Evolutionary conservation across 495 filamentous ascomycete species (phyloP).

Genomic region (Staphylotrichum tortipilum): DNA sequence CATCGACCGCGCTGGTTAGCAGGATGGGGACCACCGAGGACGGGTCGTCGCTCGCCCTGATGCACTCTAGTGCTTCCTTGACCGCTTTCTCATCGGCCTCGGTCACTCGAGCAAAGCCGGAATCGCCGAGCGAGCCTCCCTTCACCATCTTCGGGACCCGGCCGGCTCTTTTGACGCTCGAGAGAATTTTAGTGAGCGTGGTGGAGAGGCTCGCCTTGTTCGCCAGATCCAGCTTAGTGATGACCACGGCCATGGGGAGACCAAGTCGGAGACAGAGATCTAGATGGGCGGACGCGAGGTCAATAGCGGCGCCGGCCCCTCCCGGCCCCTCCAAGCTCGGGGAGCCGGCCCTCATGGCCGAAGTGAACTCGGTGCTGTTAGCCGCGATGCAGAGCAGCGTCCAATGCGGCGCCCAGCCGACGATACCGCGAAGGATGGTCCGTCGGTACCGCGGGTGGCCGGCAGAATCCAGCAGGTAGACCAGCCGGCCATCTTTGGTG

Average conservation of each 20-base stretch:
- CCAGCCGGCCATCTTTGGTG: slow-evolving; percentile 65
- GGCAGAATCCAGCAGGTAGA: slow-evolving; percentile 83
- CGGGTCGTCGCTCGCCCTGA: slow-evolving; percentile 39
- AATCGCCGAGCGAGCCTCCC: slow-evolving; percentile 28
- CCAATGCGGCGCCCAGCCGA: slow-evolving; percentile 96
- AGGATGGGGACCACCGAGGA: slow-evolving; percentile 67
- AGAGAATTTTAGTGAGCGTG: slow-evolving; percentile 65
- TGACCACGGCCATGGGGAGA: slow-evolving; percentile 65
- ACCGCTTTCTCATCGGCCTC: slow-evolving; percentile 44
- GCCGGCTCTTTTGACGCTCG: slow-evolving; percentile 63
- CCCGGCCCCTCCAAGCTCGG: slow-evolving; percentile 43
- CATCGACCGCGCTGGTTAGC: slow-evolving; percentile 79
- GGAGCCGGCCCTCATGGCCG: slow-evolving; percentile 29
- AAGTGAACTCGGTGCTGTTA: slow-evolving; percentile 51
- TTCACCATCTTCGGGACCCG: slow-evolving; percentile 64
- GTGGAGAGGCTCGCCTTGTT: slow-evolving; percentile 57
- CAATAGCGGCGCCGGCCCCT: slow-evolving; percentile 40
- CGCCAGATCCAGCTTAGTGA: slow-evolving; percentile 88
- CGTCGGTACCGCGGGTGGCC: slow-evolving; percentile 80
- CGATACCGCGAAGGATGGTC: slow-evolving; percentile 76
- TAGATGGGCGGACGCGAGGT: slow-evolving; percentile 72
- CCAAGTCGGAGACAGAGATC: slow-evolving; percentile 73
- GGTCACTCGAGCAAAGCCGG: slow-evolving; percentile 28
- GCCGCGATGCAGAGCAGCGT: slow-evolving; percentile 81
- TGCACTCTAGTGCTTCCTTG: slow-evolving; percentile 38